Percentiles rank a stretch among this genome's conserved stretches.
phyloP scores from a whole-genome alignment of 2,329 filamentous ascomycete species.

The Penicillium sp. region DNA sequence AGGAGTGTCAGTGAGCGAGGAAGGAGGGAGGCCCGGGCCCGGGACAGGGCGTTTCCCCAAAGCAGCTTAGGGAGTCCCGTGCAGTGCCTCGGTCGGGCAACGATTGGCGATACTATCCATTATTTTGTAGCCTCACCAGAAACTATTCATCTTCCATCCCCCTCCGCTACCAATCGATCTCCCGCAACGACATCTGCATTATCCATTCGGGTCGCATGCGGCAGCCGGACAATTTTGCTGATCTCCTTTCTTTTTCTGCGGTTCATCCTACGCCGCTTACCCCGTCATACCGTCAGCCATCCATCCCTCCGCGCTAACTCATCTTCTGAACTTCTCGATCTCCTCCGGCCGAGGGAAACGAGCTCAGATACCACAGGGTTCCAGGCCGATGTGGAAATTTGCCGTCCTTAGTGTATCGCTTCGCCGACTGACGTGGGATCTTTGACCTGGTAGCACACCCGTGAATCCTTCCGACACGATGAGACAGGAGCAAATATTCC shows the following conservation, averaged over 20 bases:
- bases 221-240: slow-evolving; percentile 13
- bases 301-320: slow-evolving; percentile 2
- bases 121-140: slow-evolving; percentile 21
- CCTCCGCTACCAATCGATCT: slow-evolving; percentile 14
- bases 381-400: slow-evolving; percentile 17
- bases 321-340: not conserved
- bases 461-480: slow-evolving; percentile 23
- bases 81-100: slow-evolving; percentile 22
- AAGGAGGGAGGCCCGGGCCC: not conserved
- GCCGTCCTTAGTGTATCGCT: slow-evolving; percentile 16
- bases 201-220: not conserved
- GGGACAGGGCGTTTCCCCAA: slow-evolving; percentile 6
- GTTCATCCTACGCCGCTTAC: slow-evolving; percentile 12
- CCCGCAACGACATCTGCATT: slow-evolving; percentile 1
- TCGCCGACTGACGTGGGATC: not conserved
- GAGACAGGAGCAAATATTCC: slow-evolving; percentile 24
- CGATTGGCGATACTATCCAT: slow-evolving; percentile 26
- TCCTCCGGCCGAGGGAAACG: not conserved
- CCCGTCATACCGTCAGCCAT: slow-evolving; percentile 7
- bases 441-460: slow-evolving; percentile 21
- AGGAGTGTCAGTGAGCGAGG: not conserved
- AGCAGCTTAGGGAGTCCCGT: slow-evolving; percentile 19
- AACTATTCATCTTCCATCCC: slow-evolving; percentile 7
- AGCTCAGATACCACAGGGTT: slow-evolving; percentile 2
- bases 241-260: slow-evolving; percentile 19